Percentiles rank a stretch among this genome's conserved stretches.
Conservation (phyloP, 176 grass and related monocot species). For the Ananas comosus region DNA sequence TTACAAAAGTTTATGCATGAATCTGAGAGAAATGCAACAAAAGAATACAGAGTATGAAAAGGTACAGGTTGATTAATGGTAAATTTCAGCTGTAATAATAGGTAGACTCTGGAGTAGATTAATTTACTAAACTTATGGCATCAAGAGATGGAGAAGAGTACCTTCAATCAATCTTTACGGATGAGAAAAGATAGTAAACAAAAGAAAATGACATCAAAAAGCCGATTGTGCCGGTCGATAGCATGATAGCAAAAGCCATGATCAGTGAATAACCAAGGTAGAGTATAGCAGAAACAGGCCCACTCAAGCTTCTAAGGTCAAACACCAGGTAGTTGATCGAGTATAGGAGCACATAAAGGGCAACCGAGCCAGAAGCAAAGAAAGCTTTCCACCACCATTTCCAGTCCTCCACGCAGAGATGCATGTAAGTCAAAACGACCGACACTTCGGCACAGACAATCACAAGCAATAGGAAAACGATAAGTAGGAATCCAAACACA, state of each 20-base stretch:
- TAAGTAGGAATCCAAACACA: conserved; percentile 76
- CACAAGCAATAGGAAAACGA: conserved; percentile 59
- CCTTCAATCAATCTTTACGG: conserved; percentile 87
- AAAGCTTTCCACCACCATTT: conserved; percentile 93
- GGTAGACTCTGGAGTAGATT: not conserved
- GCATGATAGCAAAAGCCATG: conserved; percentile 67
- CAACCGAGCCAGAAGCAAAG: conserved; percentile 64
- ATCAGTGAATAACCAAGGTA: conserved; percentile 72
- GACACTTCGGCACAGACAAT: conserved; percentile 65
- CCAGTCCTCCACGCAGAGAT: conserved; percentile 80
- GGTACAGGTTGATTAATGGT: not conserved
- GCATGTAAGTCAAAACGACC: conserved; percentile 70
- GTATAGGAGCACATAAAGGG: conserved; percentile 80
- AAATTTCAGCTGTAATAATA: not conserved
- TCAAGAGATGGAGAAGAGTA: not conserved
- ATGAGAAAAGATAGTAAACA: conserved; percentile 75
- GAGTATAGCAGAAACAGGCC: conserved; percentile 65
- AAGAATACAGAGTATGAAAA: not conserved
- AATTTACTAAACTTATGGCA: not conserved
- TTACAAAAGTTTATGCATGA: not conserved
- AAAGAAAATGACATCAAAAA: conserved; percentile 70
- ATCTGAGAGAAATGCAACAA: not conserved
- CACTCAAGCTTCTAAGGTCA: conserved; percentile 75
- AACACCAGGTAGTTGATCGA: conserved; percentile 90
- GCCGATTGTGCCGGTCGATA: conserved; percentile 67